Conservation (phyloP, 2,329 filamentous ascomycete genomes). For the Exophiala xenobiotica region DNA sequence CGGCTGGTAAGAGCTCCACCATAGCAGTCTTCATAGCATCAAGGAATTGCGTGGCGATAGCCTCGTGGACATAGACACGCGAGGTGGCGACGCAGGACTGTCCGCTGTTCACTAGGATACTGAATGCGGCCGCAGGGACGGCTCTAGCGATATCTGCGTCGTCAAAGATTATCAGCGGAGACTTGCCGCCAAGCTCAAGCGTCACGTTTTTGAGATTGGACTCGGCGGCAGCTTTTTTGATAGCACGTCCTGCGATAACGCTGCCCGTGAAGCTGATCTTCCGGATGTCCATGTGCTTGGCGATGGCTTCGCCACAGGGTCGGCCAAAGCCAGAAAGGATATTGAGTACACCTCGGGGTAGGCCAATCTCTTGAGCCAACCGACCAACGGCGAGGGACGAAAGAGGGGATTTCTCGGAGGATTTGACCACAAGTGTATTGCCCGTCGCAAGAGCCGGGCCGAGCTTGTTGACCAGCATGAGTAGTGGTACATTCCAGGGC, state of each 20-base stretch:
- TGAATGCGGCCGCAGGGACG: slow-evolving; percentile 53
- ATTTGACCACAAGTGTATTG: slow-evolving; percentile 56
- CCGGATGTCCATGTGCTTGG: slow-evolving; percentile 34
- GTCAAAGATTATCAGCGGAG: slow-evolving; percentile 37
- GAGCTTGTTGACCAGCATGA: slow-evolving; percentile 46
- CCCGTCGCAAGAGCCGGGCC: slow-evolving; percentile 58
- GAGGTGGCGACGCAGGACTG: not conserved
- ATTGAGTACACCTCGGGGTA: slow-evolving; percentile 60
- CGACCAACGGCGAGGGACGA: slow-evolving; percentile 58
- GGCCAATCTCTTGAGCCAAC: slow-evolving; percentile 57
- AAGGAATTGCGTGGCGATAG: slow-evolving; percentile 49
- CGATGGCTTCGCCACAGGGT: slow-evolving; percentile 54
- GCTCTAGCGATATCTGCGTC: slow-evolving; percentile 38
- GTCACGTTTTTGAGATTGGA: slow-evolving; percentile 39
- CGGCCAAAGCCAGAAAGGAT: slow-evolving; percentile 57
- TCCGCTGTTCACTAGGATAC: slow-evolving; percentile 52
- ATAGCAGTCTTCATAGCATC: slow-evolving; percentile 46
- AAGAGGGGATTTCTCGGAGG: slow-evolving; percentile 39
- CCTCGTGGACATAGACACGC: slow-evolving; percentile 30
- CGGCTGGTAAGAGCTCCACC: slow-evolving; percentile 13
- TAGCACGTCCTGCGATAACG: slow-evolving; percentile 32
- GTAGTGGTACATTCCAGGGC: slow-evolving; percentile 53
- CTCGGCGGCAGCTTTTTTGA: slow-evolving; percentile 33
- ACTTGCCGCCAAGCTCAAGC: slow-evolving; percentile 40
- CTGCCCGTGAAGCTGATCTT: slow-evolving; percentile 39